Evolutionary conservation across 164 flowering plant species (phyloP).

Genomic region (Paratinospora sagittata): DNA sequence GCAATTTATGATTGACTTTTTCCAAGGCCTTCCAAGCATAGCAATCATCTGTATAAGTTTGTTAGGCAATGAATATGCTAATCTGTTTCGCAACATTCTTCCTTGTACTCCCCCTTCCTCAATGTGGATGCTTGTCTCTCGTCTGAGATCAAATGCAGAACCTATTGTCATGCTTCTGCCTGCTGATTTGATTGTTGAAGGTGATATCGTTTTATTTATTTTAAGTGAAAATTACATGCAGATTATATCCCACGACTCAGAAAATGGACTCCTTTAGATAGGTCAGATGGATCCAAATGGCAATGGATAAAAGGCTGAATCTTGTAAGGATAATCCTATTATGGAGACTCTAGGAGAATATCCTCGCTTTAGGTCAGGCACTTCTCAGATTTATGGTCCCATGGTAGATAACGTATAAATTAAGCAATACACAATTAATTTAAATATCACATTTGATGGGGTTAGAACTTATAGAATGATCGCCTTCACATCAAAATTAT

Average conservation of each 20-base stretch:
- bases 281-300: background rate
- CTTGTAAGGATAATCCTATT: background rate
- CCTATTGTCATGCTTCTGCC: conserved; percentile 73
- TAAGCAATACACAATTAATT: too few relatives aligned
- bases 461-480: background rate
- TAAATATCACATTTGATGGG: too few relatives aligned
- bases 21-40: conserved; percentile 48
- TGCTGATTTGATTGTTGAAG: conserved; percentile 45
- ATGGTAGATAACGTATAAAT: too few relatives aligned
- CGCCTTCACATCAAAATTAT: too few relatives aligned
- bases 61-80: conserved; percentile 42
- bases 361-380: too few relatives aligned
- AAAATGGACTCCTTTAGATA: background rate
- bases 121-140: conserved; percentile 79
- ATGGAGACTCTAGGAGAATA: background rate
- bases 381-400: too few relatives aligned
- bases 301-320: background rate
- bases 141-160: conserved; percentile 43
- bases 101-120: conserved; percentile 31
- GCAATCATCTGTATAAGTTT: conserved; percentile 67
- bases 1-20: conserved; percentile 48
- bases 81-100: conserved; percentile 44
- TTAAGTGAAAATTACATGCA: background rate
- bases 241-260: background rate
- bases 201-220: conserved; percentile 28